A percentile compares a stretch with the other conserved stretches of the same genome.
phyloP scores from a whole-genome alignment of 345 rosid species.

The Brassica carinata region DNA sequence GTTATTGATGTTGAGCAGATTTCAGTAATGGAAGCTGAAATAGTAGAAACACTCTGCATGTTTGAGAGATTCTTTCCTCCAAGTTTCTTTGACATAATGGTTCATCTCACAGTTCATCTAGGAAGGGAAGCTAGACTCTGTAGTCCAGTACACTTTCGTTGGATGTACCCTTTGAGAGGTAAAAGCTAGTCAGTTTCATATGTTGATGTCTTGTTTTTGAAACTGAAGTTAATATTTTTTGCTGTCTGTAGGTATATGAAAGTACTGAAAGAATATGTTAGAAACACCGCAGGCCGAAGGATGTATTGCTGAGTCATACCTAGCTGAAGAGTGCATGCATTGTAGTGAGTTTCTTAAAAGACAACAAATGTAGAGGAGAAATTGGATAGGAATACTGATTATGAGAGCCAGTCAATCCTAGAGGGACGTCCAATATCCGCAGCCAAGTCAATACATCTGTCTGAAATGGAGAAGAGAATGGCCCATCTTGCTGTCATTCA shows the following conservation, averaged over 20 bases:
- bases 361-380: not conserved
- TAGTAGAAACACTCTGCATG: not conserved
- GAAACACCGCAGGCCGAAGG: not conserved
- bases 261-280: not conserved
- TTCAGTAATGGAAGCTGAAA: not conserved
- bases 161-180: not conserved
- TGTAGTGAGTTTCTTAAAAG: not conserved
- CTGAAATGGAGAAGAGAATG: not conserved
- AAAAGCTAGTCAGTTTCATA: not conserved
- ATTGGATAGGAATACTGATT: not conserved
- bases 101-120: not conserved
- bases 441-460: not conserved
- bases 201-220: not conserved
- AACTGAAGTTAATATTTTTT: not conserved
- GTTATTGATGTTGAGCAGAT: not conserved
- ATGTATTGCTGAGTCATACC: not conserved
- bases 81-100: not conserved
- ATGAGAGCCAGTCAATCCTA: not conserved
- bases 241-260: not conserved
- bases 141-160: not conserved
- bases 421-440: conserved; percentile 6
- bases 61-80: not conserved
- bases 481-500: conserved; percentile 12
- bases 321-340: not conserved
- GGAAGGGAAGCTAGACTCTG: not conserved